Conservation (phyloP, 495 filamentous ascomycete genomes). For the Penicillium riverlandense region DNA sequence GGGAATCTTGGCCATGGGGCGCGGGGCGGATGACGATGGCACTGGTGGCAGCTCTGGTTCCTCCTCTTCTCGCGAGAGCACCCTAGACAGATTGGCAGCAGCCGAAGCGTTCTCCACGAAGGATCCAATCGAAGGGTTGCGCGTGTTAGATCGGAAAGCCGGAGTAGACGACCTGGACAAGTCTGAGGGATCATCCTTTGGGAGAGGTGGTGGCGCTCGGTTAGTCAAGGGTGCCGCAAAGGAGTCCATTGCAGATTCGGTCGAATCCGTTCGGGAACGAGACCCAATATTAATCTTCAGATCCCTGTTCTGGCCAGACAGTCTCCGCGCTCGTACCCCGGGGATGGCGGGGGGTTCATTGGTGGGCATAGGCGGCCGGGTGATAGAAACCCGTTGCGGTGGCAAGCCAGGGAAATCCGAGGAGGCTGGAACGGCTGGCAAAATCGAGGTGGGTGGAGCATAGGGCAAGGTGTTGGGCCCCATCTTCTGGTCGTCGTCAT, state of each 20-base stretch:
- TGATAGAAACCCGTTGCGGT: constrained; percentile 15
- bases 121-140: constrained; percentile 28
- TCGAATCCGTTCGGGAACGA: constrained; percentile 33
- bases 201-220: constrained; percentile 20
- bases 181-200: constrained; percentile 21
- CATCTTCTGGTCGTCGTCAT: constrained; percentile 23
- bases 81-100: constrained; percentile 25
- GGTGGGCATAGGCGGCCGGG: not conserved
- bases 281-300: constrained; percentile 83
- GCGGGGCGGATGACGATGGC: constrained; percentile 36
- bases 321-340: constrained; percentile 69
- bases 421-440: constrained; percentile 20
- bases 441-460: constrained; percentile 18
- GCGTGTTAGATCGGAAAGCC: constrained; percentile 13
- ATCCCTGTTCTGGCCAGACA: constrained; percentile 74
- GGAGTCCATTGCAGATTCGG: constrained; percentile 35
- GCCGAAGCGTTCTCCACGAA: constrained; percentile 13
- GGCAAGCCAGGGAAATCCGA: constrained; percentile 17
- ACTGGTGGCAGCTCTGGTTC: constrained; percentile 27
- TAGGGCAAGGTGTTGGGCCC: constrained; percentile 23
- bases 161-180: constrained; percentile 17
- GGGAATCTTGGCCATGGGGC: constrained; percentile 42
- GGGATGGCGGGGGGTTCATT: constrained; percentile 22
- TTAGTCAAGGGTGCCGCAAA: constrained; percentile 14
- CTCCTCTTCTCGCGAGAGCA: constrained; percentile 35